A percentile compares a stretch with the other conserved stretches of the same genome.
Conservation (phyloP, 495 filamentous ascomycete genomes). For the Daldinia caldariorum region DNA sequence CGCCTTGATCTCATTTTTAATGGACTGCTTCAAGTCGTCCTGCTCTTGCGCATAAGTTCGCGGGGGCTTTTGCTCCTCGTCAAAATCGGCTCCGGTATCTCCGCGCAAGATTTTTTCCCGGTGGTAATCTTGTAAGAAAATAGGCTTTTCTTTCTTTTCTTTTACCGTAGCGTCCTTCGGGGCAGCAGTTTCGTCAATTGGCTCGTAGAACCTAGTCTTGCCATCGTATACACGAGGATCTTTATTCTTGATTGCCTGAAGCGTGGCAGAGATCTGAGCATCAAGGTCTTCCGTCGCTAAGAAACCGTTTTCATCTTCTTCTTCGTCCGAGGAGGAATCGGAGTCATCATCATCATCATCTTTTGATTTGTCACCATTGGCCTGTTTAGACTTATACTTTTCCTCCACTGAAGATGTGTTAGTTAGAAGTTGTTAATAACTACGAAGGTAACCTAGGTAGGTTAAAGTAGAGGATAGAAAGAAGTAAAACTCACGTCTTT, state of each 20-base stretch:
- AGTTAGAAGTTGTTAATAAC: slow-evolving; percentile 8
- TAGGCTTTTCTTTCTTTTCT: slow-evolving; percentile 77
- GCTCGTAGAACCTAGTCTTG: slow-evolving; percentile 76
- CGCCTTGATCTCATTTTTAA: slow-evolving; percentile 83
- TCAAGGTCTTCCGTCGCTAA: slow-evolving; percentile 84
- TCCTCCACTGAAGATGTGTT: slow-evolving; percentile 72
- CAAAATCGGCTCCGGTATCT: slow-evolving; percentile 63
- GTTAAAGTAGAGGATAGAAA: neutral
- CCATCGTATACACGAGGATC: slow-evolving; percentile 91
- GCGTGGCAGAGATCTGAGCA: slow-evolving; percentile 82
- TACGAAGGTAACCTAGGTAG: no score
- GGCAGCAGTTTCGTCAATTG: slow-evolving; percentile 64
- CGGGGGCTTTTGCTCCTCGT: slow-evolving; percentile 63
- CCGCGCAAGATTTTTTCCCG: slow-evolving; percentile 80
- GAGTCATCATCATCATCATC: slow-evolving; percentile 63
- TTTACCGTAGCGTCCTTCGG: slow-evolving; percentile 43
- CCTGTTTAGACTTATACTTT: slow-evolving; percentile 74
- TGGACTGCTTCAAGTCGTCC: slow-evolving; percentile 75
- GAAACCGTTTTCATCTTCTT: slow-evolving; percentile 89
- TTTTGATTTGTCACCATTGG: slow-evolving; percentile 42
- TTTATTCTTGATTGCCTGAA: slow-evolving; percentile 86
- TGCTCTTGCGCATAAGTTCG: slow-evolving; percentile 88
- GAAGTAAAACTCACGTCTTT: slow-evolving; percentile 68
- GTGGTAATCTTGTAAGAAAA: slow-evolving; percentile 91
- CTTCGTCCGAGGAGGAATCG: slow-evolving; percentile 73